These are phyloP conservation scores for Nannizzia gypsea DNA, from an alignment of 2,329 filamentous ascomycete genomes.

Conservation along the genomic window DNA sequence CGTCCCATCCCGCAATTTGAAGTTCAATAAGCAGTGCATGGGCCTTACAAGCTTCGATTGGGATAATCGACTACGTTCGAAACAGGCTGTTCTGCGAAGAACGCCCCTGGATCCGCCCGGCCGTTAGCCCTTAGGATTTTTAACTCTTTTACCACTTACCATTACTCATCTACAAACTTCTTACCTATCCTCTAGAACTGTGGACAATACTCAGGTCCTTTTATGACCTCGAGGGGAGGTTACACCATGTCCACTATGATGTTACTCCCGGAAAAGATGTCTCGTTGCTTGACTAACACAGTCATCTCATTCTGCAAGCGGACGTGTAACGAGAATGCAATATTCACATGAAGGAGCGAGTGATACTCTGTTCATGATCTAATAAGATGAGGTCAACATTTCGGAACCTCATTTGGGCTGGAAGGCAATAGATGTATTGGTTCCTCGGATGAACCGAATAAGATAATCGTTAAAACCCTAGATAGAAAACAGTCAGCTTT, in stretches of 20 bases:
- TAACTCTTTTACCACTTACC: neutral
- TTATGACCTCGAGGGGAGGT: neutral
- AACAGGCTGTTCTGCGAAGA: neutral
- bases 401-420: neutral
- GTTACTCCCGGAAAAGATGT: neutral
- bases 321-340: neutral
- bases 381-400: neutral
- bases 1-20: too few species aligned
- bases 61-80: neutral
- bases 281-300: neutral
- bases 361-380: neutral
- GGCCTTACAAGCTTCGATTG: neutral
- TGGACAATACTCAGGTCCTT: conserved; percentile 1
- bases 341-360: neutral
- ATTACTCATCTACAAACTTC: neutral
- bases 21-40: neutral
- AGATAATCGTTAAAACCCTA: neutral
- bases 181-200: neutral
- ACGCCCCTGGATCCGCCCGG: neutral
- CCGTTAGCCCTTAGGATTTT: neutral
- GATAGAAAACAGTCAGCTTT: neutral
- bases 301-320: neutral
- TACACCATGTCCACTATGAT: neutral
- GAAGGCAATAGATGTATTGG: neutral
- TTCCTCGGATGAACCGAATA: neutral